These are phyloP conservation scores for Oryza meyeriana DNA, from an alignment of 176 grass and related monocot genomes.

Conservation along the genomic window DNA sequence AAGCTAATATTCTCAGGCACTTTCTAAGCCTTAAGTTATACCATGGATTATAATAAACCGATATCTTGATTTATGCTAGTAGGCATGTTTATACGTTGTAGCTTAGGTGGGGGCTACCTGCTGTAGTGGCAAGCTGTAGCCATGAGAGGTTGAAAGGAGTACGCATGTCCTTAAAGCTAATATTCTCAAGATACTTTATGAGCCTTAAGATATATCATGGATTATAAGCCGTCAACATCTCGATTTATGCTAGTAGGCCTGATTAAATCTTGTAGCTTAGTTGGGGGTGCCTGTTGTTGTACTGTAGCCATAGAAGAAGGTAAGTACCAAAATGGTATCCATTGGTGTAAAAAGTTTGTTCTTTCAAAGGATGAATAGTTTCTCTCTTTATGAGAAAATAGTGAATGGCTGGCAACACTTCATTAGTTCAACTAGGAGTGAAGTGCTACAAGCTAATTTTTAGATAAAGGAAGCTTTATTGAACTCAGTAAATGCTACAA, in stretches of 20 bases:
- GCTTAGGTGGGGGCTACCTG: neutral
- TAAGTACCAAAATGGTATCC: neutral
- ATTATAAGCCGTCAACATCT: conserved; percentile 14
- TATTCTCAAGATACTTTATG: conserved; percentile 27
- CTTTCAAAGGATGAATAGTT: neutral
- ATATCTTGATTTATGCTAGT: conserved; percentile 25
- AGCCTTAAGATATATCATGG: neutral
- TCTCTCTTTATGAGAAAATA: neutral
- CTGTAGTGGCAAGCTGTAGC: neutral
- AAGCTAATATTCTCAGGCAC: conserved; percentile 28
- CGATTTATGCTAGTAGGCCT: neutral
- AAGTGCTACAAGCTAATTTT: neutral
- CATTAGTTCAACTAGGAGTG: neutral
- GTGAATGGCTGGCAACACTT: neutral
- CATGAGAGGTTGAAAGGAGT: conserved; percentile 6
- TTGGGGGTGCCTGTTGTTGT: neutral
- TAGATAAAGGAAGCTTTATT: too few species aligned
- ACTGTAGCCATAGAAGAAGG: neutral
- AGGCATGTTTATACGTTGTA: neutral
- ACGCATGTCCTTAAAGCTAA: conserved; percentile 26
- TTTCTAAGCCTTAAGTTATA: conserved; percentile 9
- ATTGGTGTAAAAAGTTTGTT: neutral
- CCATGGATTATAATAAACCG: conserved; percentile 4
- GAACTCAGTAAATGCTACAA: too few species aligned
- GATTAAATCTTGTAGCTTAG: neutral